Evolutionary conservation across 2,329 filamentous ascomycete genomes (phyloP).

Genomic region (Hypoxylon sp.): DNA sequence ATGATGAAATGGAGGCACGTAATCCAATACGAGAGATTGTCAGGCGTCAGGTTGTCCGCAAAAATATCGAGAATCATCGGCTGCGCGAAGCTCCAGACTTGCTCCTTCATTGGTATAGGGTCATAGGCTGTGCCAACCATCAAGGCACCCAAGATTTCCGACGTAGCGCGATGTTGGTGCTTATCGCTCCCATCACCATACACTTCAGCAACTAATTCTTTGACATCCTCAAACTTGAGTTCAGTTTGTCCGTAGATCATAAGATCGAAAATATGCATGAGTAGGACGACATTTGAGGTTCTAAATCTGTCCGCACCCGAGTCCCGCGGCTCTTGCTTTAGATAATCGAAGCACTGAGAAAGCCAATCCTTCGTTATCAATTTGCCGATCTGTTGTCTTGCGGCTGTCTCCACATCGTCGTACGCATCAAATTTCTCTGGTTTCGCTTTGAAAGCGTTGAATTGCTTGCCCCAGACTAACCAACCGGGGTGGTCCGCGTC

Average conservation of each 20-base stretch:
- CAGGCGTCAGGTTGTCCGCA: slow-evolving; percentile 91
- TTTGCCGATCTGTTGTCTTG: slow-evolving; percentile 83
- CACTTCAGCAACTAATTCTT: slow-evolving; percentile 80
- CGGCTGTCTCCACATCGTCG: slow-evolving; percentile 82
- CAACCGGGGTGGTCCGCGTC: slow-evolving; percentile 95
- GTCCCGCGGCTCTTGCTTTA: slow-evolving; percentile 97
- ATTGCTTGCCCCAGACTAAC: slow-evolving; percentile 93
- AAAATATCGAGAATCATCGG: slow-evolving; percentile 90
- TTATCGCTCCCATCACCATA: slow-evolving; percentile 97
- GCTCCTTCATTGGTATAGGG: slow-evolving; percentile 78
- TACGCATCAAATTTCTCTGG: slow-evolving; percentile 78
- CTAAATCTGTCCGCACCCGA: slow-evolving; percentile 86
- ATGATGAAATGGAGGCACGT: slow-evolving; percentile 92
- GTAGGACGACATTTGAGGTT: slow-evolving; percentile 86
- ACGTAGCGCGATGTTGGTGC: slow-evolving; percentile 95
- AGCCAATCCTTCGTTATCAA: slow-evolving; percentile 89
- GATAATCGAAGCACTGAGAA: slow-evolving; percentile 86
- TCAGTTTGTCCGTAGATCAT: slow-evolving; percentile 84
- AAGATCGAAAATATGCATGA: slow-evolving; percentile 92
- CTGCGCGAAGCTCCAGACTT: slow-evolving; percentile 90
- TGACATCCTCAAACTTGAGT: slow-evolving; percentile 88
- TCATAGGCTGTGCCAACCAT: slow-evolving; percentile 86
- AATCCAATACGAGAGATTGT: slow-evolving; percentile 95
- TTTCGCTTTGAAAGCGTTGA: slow-evolving; percentile 83
- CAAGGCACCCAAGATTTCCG: slow-evolving; percentile 91